Conservation (phyloP, 2,329 filamentous ascomycete genomes). For the Talaromyces amestolkiae region DNA sequence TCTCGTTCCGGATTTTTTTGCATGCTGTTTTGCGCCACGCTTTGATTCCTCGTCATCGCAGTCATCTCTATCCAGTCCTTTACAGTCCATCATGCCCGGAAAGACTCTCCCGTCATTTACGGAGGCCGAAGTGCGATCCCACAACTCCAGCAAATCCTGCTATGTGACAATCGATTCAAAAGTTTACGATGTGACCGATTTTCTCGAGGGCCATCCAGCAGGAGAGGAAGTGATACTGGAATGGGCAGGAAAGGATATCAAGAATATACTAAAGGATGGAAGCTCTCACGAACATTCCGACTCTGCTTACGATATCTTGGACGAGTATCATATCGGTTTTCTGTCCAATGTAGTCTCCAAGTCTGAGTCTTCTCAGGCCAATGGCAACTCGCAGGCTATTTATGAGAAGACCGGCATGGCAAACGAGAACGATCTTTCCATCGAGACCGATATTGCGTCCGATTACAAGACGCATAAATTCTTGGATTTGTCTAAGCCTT, state of each 20-base stretch:
- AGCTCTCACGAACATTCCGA: slow-evolving; percentile 84
- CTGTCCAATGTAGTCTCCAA: slow-evolving; percentile 46
- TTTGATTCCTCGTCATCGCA: neutral
- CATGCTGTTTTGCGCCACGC: neutral
- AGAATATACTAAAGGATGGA: slow-evolving; percentile 76
- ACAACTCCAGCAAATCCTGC: slow-evolving; percentile 78
- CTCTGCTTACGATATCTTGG: slow-evolving; percentile 90
- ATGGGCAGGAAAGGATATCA: slow-evolving; percentile 84
- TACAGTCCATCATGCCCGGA: slow-evolving; percentile 63
- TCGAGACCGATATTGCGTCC: slow-evolving; percentile 70
- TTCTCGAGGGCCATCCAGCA: slow-evolving; percentile 85
- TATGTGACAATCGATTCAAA: slow-evolving; percentile 88
- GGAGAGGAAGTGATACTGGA: slow-evolving; percentile 84
- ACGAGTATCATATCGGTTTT: slow-evolving; percentile 82
- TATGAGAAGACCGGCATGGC: slow-evolving; percentile 77
- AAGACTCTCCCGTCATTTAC: slow-evolving; percentile 81
- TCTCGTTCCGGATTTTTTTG: neutral
- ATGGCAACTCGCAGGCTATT: slow-evolving; percentile 40
- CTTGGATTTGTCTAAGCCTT: slow-evolving; percentile 78
- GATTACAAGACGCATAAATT: slow-evolving; percentile 95
- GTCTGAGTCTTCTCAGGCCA: slow-evolving; percentile 47
- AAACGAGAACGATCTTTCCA: slow-evolving; percentile 77
- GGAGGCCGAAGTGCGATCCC: slow-evolving; percentile 73
- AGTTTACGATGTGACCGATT: slow-evolving; percentile 93
- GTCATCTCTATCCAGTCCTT: too few relatives aligned